Conservation (phyloP, 2,329 filamentous ascomycete genomes). For the Coleophoma cylindrospora region DNA sequence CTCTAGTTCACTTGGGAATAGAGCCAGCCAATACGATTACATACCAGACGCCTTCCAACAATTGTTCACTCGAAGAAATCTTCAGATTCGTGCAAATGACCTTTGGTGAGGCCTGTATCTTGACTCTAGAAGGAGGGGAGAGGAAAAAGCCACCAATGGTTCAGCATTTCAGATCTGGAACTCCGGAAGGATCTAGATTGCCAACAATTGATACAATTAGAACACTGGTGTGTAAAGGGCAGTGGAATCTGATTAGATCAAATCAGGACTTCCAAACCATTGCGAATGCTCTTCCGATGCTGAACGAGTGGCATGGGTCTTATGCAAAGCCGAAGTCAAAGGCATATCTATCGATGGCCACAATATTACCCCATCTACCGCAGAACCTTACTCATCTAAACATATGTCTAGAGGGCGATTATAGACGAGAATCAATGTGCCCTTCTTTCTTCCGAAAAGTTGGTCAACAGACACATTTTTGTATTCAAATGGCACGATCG, state of each 20-base stretch:
- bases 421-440: constrained; percentile 57
- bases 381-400: constrained; percentile 56
- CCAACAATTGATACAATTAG: constrained; percentile 43
- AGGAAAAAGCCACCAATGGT: constrained; percentile 71
- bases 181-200: constrained; percentile 6
- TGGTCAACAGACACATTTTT: constrained; percentile 55
- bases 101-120: constrained; percentile 53
- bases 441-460: constrained; percentile 59
- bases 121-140: constrained; percentile 74
- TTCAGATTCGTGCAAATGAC: constrained; percentile 56
- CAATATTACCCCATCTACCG: constrained; percentile 55
- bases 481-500: constrained; percentile 54
- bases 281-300: constrained; percentile 56
- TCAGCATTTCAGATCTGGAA: constrained; percentile 37
- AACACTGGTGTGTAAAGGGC: constrained; percentile 67
- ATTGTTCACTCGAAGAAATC: constrained; percentile 65
- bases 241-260: constrained; percentile 70
- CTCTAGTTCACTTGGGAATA: constrained; percentile 30
- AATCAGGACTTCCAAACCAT: constrained; percentile 59
- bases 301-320: constrained; percentile 48
- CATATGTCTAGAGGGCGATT: constrained; percentile 68
- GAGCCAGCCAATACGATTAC: constrained; percentile 43
- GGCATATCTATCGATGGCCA: constrained; percentile 65
- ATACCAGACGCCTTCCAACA: constrained; percentile 57
- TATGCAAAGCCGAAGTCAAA: constrained; percentile 69